phyloP scores from a whole-genome alignment of 176 grass and related monocot species.

The Phyllostachys edulis region DNA sequence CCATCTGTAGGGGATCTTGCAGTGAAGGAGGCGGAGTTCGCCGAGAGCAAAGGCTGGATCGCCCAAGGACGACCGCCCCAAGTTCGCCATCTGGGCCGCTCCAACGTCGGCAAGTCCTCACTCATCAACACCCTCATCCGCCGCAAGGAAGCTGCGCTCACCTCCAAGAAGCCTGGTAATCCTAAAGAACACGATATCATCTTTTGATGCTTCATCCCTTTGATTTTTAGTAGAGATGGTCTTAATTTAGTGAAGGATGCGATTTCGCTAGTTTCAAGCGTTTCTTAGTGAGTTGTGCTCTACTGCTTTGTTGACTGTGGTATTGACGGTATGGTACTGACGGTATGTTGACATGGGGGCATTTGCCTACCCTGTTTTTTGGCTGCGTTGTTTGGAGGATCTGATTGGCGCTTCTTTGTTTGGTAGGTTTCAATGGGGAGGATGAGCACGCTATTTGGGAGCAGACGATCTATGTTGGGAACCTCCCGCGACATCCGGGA shows the following conservation, averaged over 20 bases:
- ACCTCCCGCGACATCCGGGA: no score
- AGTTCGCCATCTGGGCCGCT: slow-evolving; percentile 88
- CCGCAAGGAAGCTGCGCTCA: slow-evolving; percentile 85
- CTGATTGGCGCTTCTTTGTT: no score
- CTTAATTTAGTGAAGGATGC: neutral
- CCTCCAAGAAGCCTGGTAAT: slow-evolving; percentile 92
- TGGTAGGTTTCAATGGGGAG: no score
- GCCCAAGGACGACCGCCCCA: slow-evolving; percentile 78
- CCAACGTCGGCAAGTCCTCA: slow-evolving; percentile 95
- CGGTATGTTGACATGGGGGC: no score
- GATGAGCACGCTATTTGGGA: no score
- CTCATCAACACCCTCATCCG: slow-evolving; percentile 84
- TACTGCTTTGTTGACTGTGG: no score
- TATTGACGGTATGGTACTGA: neutral
- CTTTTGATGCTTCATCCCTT: no score
- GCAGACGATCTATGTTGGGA: no score
- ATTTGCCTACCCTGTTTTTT: no score
- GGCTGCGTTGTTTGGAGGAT: no score
- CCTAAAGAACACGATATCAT: neutral
- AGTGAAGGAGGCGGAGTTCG: slow-evolving; percentile 71
- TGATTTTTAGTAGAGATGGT: no score
- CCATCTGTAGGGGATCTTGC: slow-evolving; percentile 76
- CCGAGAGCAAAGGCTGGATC: slow-evolving; percentile 57
- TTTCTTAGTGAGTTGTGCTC: neutral
- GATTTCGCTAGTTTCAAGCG: neutral